Evolutionary conservation across 2,329 filamentous ascomycete species (phyloP).

Genomic region (Aspergillus versicolor): DNA sequence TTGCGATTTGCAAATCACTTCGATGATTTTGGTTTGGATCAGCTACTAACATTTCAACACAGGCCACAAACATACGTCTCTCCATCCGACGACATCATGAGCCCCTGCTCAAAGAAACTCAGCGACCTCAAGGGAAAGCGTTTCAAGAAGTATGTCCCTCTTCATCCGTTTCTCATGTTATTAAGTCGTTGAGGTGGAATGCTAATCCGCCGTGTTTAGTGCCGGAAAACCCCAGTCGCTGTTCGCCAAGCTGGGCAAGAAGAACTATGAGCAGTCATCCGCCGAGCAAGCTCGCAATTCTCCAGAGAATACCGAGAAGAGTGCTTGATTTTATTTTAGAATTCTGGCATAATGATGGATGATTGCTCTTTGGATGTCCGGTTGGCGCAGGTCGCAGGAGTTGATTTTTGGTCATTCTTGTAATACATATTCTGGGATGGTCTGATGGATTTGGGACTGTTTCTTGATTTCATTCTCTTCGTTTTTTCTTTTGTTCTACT

Average conservation of each 20-base stretch:
- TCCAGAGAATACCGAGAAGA: slow-evolving; percentile 4
- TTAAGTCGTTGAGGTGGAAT: neutral
- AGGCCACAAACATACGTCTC: slow-evolving; percentile 45
- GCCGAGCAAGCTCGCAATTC: slow-evolving; percentile 15
- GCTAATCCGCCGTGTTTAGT: slow-evolving; percentile 19
- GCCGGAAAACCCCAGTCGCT: slow-evolving; percentile 45
- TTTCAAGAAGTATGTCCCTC: slow-evolving; percentile 44
- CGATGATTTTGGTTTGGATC: neutral
- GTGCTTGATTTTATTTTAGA: neutral
- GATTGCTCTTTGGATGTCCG: neutral
- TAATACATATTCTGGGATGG: neutral
- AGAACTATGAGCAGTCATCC: slow-evolving; percentile 42
- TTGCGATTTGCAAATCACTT: too few species aligned
- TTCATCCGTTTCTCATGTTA: too few species aligned
- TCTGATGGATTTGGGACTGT: neutral
- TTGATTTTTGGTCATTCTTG: slow-evolving; percentile 8
- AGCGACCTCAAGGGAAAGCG: slow-evolving; percentile 51
- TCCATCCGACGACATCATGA: slow-evolving; percentile 51
- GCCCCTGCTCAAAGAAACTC: slow-evolving; percentile 51
- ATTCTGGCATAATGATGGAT: neutral
- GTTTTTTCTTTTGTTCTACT: slow-evolving; percentile 11
- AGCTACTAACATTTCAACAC: slow-evolving; percentile 5
- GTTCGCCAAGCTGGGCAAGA: slow-evolving; percentile 48
- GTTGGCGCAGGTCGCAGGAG: slow-evolving; percentile 14
- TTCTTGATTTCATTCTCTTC: slow-evolving; percentile 14